Evolutionary conservation across 768 basidiomycete genomes (phyloP).

Genomic region (Trametopsis cervina): DNA sequence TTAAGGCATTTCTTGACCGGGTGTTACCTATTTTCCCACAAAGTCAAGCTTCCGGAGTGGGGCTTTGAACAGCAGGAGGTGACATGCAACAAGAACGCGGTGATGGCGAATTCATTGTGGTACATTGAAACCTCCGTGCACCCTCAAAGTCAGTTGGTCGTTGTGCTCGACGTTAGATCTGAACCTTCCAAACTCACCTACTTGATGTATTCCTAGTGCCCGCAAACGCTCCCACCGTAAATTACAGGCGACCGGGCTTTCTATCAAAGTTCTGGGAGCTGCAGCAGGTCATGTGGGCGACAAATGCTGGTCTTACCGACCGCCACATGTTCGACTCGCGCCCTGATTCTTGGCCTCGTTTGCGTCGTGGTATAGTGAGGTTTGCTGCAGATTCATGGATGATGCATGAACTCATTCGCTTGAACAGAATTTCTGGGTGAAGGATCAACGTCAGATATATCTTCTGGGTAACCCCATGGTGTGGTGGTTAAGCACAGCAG

Average conservation of each 20-base stretch:
- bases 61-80: conserved; percentile 98
- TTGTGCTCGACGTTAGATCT: no score
- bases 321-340: conserved; percentile 93
- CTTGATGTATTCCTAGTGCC: conserved; percentile 44
- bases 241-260: conserved; percentile 88
- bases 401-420: not conserved
- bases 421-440: conserved; percentile 93
- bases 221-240: conserved; percentile 67
- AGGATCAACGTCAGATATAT: conserved; percentile 93
- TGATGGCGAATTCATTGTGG: conserved; percentile 86
- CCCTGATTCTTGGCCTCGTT: conserved; percentile 86
- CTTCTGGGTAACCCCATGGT: conserved; percentile 90
- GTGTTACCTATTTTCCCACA: conserved; percentile 97
- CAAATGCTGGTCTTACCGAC: conserved; percentile 93
- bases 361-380: conserved; percentile 90
- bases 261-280: conserved; percentile 86
- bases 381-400: conserved; percentile 9
- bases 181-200: no score
- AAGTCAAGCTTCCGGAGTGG: conserved; percentile 97
- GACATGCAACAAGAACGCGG: conserved; percentile 98
- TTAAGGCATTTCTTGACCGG: conserved; percentile 81
- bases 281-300: conserved; percentile 94
- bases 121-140: conserved; percentile 85
- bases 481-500: conserved; percentile 81
- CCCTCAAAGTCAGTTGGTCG: conserved; percentile 53